Conservation (phyloP, 257 asterid genomes). For the Voacanga thouarsii region DNA sequence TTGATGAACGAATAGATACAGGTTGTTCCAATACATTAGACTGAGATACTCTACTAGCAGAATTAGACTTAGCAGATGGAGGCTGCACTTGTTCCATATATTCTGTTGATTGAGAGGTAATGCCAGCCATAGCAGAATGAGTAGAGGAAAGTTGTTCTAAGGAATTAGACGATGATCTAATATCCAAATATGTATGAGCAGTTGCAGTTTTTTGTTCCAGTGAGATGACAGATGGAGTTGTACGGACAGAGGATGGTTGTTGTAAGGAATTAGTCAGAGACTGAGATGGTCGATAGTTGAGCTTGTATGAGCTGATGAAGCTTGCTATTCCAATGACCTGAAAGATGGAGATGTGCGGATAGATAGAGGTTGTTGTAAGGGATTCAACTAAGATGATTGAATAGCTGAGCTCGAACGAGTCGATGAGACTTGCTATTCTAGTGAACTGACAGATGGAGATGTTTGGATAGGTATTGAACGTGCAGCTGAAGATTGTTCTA, state of each 20-base stretch:
- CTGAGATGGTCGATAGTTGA: conserved; percentile 32
- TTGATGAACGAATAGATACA: conserved; percentile 59
- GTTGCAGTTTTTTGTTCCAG: conserved; percentile 43
- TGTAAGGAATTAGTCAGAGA: conserved; percentile 24
- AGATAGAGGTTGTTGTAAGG: conserved; percentile 22
- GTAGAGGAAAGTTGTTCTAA: conserved; percentile 30
- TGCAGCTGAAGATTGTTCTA: conserved; percentile 28
- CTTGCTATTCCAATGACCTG: conserved; percentile 39
- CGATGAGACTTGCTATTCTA: conserved; percentile 45
- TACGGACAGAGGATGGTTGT: conserved; percentile 24
- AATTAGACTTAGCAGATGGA: conserved; percentile 41
- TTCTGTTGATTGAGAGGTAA: conserved; percentile 27
- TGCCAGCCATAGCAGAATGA: conserved; percentile 21
- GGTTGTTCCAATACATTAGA: conserved; percentile 50
- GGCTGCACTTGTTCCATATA: conserved; percentile 50
- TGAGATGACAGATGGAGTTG: conserved; percentile 24
- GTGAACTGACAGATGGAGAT: conserved; percentile 31
- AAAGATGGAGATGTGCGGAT: conserved; percentile 19
- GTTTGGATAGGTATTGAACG: conserved; percentile 39
- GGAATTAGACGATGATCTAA: conserved; percentile 30
- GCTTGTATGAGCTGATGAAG: conserved; percentile 36
- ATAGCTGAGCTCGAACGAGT: conserved; percentile 32
- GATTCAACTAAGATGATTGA: conserved; percentile 29
- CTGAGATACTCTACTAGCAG: conserved; percentile 39
- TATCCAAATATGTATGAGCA: conserved; percentile 28